These are phyloP conservation scores for Jaltomata sinuosa DNA, from an alignment of 257 asterid genomes.

Conservation along the genomic window DNA sequence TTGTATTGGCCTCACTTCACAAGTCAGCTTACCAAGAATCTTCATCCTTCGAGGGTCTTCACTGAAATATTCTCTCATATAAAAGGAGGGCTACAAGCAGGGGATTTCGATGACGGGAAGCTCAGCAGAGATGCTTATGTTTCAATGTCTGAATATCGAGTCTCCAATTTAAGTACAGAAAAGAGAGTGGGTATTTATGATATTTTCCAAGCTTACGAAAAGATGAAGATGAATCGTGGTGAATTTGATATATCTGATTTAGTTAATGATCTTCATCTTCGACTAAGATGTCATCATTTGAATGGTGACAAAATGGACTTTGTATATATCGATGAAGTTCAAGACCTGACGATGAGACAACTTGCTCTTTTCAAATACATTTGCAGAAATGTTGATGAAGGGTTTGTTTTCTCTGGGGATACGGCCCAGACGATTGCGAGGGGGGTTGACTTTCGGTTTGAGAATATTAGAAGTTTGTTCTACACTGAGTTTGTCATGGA, in stretches of 20 bases:
- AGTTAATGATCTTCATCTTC: conserved; percentile 39
- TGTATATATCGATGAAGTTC: conserved; percentile 66
- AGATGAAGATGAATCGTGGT: conserved; percentile 33
- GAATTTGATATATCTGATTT: conserved; percentile 64
- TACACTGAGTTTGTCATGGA: conserved; percentile 37
- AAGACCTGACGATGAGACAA: conserved; percentile 52
- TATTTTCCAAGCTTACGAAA: conserved; percentile 46
- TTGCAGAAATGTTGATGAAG: conserved; percentile 50
- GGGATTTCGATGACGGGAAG: conserved; percentile 19
- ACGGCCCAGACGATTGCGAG: conserved; percentile 67
- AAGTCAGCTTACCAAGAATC: conserved; percentile 21
- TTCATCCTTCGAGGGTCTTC: conserved; percentile 42
- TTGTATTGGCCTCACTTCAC: conserved; percentile 54
- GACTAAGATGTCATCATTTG: conserved; percentile 23
- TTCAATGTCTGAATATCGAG: conserved; percentile 28
- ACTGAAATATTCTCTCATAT: conserved; percentile 59
- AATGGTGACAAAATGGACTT: conserved; percentile 58
- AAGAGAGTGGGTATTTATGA: conserved; percentile 32
- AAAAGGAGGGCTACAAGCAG: conserved; percentile 41
- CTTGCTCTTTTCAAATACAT: conserved; percentile 43
- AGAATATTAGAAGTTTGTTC: conserved; percentile 52
- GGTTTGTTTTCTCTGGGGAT: conserved; percentile 57
- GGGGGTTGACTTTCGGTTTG: conserved; percentile 55
- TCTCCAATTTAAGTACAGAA: conserved; percentile 28
- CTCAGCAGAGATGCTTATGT: conserved; percentile 27